These are phyloP conservation scores for Coemansia sp. DNA, from an alignment of 192 early-diverging fungal genomes.

Conservation along the genomic window DNA sequence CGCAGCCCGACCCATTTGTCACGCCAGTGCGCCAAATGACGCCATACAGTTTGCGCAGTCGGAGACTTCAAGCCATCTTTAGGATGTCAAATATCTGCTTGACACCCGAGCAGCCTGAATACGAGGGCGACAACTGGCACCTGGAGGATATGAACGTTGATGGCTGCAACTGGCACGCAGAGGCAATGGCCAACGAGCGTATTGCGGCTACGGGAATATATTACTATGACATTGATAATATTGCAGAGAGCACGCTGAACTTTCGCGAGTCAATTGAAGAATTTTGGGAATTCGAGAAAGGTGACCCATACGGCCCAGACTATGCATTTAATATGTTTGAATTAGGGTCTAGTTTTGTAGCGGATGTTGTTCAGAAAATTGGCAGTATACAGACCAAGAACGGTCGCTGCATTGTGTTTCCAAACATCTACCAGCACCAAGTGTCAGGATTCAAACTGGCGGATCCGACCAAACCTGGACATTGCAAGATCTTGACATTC, in stretches of 20 bases:
- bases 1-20: conserved; percentile 46
- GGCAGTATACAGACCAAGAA: conserved; percentile 50
- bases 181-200: conserved; percentile 69
- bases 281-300: conserved; percentile 6
- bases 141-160: conserved; percentile 63
- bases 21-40: conserved; percentile 22
- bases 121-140: conserved; percentile 60
- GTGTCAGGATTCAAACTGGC: conserved; percentile 62
- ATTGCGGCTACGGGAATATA: conserved; percentile 74
- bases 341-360: conserved; percentile 6
- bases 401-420: conserved; percentile 69
- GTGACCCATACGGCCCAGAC: conserved; percentile 18
- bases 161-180: conserved; percentile 63
- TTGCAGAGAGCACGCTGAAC: conserved; percentile 58
- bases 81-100: conserved; percentile 70
- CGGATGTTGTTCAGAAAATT: conserved; percentile 38
- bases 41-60: conserved; percentile 40
- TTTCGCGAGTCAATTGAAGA: conserved; percentile 53
- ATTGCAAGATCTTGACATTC: conserved; percentile 68
- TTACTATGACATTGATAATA: conserved; percentile 72
- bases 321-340: conserved; percentile 44
- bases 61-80: conserved; percentile 64
- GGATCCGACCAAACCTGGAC: conserved; percentile 62
- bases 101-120: conserved; percentile 62
- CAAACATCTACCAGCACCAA: conserved; percentile 72